phyloP scores from a whole-genome alignment of 2,329 filamentous ascomycete genomes.

The Tolypocladium nubicola region DNA sequence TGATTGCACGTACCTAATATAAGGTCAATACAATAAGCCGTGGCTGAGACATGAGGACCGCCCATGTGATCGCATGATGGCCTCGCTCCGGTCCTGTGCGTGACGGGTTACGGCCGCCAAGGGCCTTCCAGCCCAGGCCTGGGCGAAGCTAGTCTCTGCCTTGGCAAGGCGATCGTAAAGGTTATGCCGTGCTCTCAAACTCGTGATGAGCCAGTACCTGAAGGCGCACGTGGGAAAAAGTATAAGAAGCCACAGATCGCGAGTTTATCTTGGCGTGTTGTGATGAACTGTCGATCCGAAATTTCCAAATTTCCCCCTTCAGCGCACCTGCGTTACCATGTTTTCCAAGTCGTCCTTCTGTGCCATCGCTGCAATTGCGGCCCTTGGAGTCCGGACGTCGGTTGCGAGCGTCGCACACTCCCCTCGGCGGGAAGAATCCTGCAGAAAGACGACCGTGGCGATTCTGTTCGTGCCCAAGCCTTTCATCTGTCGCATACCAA shows the following conservation, averaged over 20 bases:
- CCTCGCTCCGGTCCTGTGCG: too few relatives aligned
- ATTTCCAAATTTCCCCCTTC: neutral
- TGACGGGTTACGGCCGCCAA: too few relatives aligned
- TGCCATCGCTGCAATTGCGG: neutral
- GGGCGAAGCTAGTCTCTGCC: neutral
- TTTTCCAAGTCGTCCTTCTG: neutral
- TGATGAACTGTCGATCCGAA: neutral
- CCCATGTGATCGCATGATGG: too few relatives aligned
- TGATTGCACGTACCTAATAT: neutral
- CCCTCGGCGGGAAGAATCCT: slow-evolving; percentile 3
- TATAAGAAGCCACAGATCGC: neutral
- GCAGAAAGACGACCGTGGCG: slow-evolving; percentile 19
- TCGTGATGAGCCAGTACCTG: neutral
- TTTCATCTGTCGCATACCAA: neutral
- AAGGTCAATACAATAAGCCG: neutral
- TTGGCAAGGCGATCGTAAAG: neutral
- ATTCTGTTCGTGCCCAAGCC: slow-evolving; percentile 13
- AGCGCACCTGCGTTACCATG: neutral
- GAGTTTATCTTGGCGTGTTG: neutral
- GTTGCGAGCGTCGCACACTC: slow-evolving; percentile 4
- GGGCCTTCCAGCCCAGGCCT: too few relatives aligned
- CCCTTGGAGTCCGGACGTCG: slow-evolving; percentile 1
- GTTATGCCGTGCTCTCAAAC: neutral
- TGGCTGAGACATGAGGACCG: neutral
- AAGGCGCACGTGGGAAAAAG: neutral